A percentile compares a stretch with the other conserved stretches of the same genome.
Evolutionary conservation across 1,284 basidiomycete genomes (phyloP).

Genomic region (Fomitiporia mediterranea): DNA sequence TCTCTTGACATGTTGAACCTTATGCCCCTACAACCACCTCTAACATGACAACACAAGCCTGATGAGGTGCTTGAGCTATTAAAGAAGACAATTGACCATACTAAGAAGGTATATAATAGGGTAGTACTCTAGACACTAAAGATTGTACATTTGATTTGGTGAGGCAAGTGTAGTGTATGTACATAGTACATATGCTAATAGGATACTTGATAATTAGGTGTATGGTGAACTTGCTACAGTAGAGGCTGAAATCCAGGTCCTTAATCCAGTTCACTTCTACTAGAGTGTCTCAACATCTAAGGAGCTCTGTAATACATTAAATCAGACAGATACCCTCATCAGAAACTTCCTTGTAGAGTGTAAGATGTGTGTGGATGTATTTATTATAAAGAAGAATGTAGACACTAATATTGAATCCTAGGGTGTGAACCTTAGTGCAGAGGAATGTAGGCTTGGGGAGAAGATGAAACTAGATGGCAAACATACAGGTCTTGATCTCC

Average conservation of each 20-base stretch:
- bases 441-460: conserved; percentile 69
- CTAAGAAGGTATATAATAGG: conserved; percentile 53
- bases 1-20: conserved; percentile 41
- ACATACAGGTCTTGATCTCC: conserved; percentile 68
- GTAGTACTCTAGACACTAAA: conserved; percentile 56
- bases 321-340: conserved; percentile 61
- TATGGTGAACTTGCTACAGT: conserved; percentile 62
- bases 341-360: conserved; percentile 66
- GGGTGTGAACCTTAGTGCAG: conserved; percentile 54
- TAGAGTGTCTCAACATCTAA: conserved; percentile 73
- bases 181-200: conserved; percentile 21
- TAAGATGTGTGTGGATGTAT: conserved; percentile 75
- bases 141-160: conserved; percentile 59
- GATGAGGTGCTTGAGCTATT: conserved; percentile 57
- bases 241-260: conserved; percentile 49
- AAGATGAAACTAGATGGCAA: conserved; percentile 75
- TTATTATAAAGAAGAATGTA: conserved; percentile 62
- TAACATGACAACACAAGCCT: conserved; percentile 64
- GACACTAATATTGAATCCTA: conserved; percentile 59
- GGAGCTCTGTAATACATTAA: conserved; percentile 69
- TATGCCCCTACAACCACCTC: conserved; percentile 62
- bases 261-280: conserved; percentile 68
- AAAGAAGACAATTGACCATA: conserved; percentile 52
- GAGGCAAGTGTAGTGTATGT: background rate
- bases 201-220: conserved; percentile 45